phyloP scores from a whole-genome alignment of 306 rosid species.

The Herpetospermum pedunculosum region DNA sequence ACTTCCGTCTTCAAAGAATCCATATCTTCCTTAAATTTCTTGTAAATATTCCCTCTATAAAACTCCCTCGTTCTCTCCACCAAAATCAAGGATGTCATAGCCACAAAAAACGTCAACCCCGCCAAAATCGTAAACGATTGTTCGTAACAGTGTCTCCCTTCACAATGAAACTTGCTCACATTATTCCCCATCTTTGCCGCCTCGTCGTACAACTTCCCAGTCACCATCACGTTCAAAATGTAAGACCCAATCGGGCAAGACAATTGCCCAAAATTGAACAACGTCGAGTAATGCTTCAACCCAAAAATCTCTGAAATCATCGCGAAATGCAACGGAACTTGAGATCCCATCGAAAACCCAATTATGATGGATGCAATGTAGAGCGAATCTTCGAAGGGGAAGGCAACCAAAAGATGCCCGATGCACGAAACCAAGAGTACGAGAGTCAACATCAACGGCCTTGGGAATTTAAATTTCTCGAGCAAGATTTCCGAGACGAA shows the following conservation, averaged over 20 bases:
- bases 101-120: slow-evolving; percentile 1
- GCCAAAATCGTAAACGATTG: slow-evolving; percentile 5
- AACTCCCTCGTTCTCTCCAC: background rate
- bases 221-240: slow-evolving; percentile 9
- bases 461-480: slow-evolving; percentile 12
- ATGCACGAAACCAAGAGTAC: slow-evolving; percentile 12
- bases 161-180: background rate
- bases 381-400: slow-evolving; percentile 14
- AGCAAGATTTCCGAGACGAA: slow-evolving; percentile 22
- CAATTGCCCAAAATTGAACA: background rate
- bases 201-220: slow-evolving; percentile 10
- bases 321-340: slow-evolving; percentile 15
- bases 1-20: background rate
- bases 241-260: slow-evolving; percentile 13
- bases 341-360: slow-evolving; percentile 19
- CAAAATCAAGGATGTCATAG: slow-evolving; percentile 5
- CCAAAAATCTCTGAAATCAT: slow-evolving; percentile 5
- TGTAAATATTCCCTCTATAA: slow-evolving; percentile 17
- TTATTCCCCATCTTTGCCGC: background rate
- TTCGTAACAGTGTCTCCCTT: background rate
- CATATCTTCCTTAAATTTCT: slow-evolving; percentile 16
- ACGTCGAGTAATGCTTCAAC: background rate
- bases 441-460: slow-evolving; percentile 14
- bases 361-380: slow-evolving; percentile 11
- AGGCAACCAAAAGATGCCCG: slow-evolving; percentile 22